Conservation (phyloP, 1,139 yeast species). For the Tardiomyces depauwii region DNA sequence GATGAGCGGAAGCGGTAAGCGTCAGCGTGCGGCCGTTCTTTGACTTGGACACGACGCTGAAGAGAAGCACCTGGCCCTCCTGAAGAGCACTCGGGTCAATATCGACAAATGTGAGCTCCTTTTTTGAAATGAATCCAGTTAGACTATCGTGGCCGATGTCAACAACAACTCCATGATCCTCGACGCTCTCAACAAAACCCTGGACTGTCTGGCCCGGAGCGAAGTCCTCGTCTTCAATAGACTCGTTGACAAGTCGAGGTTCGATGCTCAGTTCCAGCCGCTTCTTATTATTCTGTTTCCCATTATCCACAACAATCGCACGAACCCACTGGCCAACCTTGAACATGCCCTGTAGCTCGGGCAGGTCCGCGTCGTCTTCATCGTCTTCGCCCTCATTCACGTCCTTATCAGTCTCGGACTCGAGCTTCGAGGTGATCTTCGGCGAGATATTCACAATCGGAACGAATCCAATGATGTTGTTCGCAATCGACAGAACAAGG, state of each 20-base stretch:
- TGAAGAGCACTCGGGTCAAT: slow-evolving; percentile 26
- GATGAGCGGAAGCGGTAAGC: slow-evolving; percentile 34
- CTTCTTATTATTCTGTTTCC: slow-evolving; percentile 25
- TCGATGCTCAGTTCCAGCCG: slow-evolving; percentile 66
- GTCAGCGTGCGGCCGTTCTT: slow-evolving; percentile 48
- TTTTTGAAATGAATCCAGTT: slow-evolving; percentile 69
- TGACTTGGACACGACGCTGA: slow-evolving; percentile 23
- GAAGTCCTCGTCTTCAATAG: slow-evolving; percentile 49
- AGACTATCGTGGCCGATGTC: slow-evolving; percentile 50
- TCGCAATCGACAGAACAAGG: slow-evolving; percentile 64
- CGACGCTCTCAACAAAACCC: slow-evolving; percentile 65
- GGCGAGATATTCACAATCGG: slow-evolving; percentile 67
- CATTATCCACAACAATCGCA: slow-evolving; percentile 45
- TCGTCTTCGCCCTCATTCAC: slow-evolving; percentile 29
- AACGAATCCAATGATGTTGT: slow-evolving; percentile 68
- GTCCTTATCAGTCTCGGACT: slow-evolving; percentile 38
- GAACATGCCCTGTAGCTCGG: slow-evolving; percentile 46
- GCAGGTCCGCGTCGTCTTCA: slow-evolving; percentile 32
- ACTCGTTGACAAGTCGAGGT: slow-evolving; percentile 58
- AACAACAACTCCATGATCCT: slow-evolving; percentile 82
- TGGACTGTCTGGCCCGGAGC: slow-evolving; percentile 55
- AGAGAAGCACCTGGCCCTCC: slow-evolving; percentile 31
- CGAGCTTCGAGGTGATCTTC: slow-evolving; percentile 47
- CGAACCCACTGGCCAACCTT: slow-evolving; percentile 76
- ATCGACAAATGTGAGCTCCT: slow-evolving; percentile 35